A percentile compares a stretch with the other conserved stretches of the same genome.
These are phyloP conservation scores for Phytopythium litorale DNA, from an alignment of 352 stramenopile species.

Conservation along the genomic window DNA sequence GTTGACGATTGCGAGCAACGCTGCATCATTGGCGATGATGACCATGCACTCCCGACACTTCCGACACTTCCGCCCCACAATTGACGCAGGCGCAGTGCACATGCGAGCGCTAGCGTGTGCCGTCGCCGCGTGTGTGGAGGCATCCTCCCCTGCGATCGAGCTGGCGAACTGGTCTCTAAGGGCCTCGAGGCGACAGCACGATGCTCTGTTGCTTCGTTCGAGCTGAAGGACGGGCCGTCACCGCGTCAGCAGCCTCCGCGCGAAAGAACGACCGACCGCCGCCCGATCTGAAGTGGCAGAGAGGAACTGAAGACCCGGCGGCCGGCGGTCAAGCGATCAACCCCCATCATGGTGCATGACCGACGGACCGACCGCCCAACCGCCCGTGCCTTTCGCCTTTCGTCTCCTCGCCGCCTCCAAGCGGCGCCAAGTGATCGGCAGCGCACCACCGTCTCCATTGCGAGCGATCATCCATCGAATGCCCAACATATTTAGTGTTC, in stretches of 20 bases:
- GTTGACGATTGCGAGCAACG: neutral
- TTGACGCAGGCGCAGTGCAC: too few species aligned
- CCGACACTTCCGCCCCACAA: too few species aligned
- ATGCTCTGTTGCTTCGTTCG: too few species aligned
- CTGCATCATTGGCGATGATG: too few species aligned
- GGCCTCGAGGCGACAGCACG: too few species aligned
- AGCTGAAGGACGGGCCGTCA: neutral
- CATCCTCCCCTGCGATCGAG: too few species aligned
- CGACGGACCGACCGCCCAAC: too few species aligned
- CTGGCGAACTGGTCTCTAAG: too few species aligned
- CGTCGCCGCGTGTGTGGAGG: too few species aligned
- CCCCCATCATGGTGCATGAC: neutral
- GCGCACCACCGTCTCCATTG: neutral
- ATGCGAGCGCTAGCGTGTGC: too few species aligned
- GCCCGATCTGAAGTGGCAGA: neutral
- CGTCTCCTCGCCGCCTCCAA: neutral
- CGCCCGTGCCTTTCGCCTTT: neutral
- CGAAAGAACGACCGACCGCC: neutral
- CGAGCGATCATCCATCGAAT: neutral
- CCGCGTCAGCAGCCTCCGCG: neutral
- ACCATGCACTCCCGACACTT: too few species aligned
- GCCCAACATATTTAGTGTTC: neutral
- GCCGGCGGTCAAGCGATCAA: neutral
- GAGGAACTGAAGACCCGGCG: neutral
- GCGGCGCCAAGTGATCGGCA: neutral